Percentiles rank a stretch among this genome's conserved stretches.
Evolutionary conservation across 2,329 filamentous ascomycete species (phyloP).

Genomic region (Teratosphaeria viscida): DNA sequence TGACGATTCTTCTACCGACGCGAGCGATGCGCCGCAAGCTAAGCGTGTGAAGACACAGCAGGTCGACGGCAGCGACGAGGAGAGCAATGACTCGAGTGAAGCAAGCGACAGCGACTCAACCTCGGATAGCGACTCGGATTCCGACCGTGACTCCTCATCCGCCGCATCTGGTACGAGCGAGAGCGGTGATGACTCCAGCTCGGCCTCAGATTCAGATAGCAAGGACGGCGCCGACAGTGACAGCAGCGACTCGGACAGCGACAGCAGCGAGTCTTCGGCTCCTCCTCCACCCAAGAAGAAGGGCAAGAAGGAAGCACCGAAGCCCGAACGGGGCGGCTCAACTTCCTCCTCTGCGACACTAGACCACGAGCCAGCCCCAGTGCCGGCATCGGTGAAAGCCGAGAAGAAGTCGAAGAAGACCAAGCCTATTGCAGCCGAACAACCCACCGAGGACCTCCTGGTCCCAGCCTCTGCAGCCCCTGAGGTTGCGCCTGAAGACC

Average conservation of each 20-base stretch:
- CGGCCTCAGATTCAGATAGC: neutral
- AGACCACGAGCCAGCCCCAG: conserved; percentile 7
- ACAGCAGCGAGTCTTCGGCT: conserved; percentile 1
- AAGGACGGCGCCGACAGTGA: conserved; percentile 4
- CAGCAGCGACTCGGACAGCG: conserved; percentile 10
- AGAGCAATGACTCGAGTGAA: conserved; percentile 11
- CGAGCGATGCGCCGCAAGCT: conserved; percentile 19
- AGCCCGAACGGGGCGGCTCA: conserved; percentile 19
- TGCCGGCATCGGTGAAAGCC: conserved; percentile 3
- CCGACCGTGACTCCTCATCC: neutral
- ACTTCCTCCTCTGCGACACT: conserved; percentile 29
- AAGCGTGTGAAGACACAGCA: conserved; percentile 20
- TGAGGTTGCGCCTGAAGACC: conserved; percentile 22
- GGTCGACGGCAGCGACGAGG: conserved; percentile 7
- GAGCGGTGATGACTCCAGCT: conserved; percentile 1
- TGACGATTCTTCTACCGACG: conserved; percentile 14
- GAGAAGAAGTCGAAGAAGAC: neutral
- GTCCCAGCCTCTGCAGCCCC: conserved; percentile 14
- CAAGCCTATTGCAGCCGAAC: neutral
- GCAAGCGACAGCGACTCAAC: neutral
- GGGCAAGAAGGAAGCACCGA: conserved; percentile 12
- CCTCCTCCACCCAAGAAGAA: conserved; percentile 11
- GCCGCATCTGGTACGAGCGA: neutral
- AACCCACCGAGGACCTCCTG: neutral
- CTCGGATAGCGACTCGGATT: neutral